Conservation (phyloP, 352 stramenopile species). For the Phytopythium aichiense region DNA sequence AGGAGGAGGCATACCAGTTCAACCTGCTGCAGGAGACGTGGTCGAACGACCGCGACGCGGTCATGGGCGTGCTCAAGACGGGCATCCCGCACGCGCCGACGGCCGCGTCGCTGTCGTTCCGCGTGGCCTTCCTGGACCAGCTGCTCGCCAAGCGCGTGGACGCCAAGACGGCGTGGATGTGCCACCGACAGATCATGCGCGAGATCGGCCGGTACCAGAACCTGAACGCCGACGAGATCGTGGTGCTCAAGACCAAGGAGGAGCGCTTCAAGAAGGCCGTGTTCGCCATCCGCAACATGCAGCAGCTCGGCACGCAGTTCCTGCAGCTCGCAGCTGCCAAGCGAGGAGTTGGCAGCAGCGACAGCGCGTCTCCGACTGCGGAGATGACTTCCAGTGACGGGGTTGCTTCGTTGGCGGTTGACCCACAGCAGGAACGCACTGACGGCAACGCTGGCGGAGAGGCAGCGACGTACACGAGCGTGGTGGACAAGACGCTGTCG, state of each 20-base stretch:
- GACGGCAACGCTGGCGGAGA: slow-evolving; percentile 2
- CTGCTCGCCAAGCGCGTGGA: slow-evolving; percentile 60
- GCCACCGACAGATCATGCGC: slow-evolving; percentile 74
- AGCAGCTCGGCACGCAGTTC: slow-evolving; percentile 28
- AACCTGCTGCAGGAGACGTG: slow-evolving; percentile 63
- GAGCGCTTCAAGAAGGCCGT: slow-evolving; percentile 70
- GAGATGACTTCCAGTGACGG: not conserved
- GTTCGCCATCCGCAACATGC: slow-evolving; percentile 44
- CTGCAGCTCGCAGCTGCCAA: not conserved
- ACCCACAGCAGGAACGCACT: not conserved
- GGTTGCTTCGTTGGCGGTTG: not conserved
- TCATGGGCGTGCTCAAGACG: slow-evolving; percentile 37
- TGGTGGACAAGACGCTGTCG: slow-evolving; percentile 30
- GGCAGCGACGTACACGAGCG: slow-evolving; percentile 28
- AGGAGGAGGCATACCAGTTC: slow-evolving; percentile 78
- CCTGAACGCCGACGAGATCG: slow-evolving; percentile 61
- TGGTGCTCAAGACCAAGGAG: slow-evolving; percentile 59
- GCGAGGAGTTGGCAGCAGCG: not conserved
- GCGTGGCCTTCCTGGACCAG: slow-evolving; percentile 61
- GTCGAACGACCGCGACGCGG: slow-evolving; percentile 48
- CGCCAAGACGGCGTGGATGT: slow-evolving; percentile 76
- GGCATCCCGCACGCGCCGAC: slow-evolving; percentile 58
- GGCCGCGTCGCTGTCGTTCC: slow-evolving; percentile 52
- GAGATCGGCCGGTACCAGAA: slow-evolving; percentile 69
- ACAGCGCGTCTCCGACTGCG: not conserved